phyloP scores from a whole-genome alignment of 73 alveolate genomes.

The Paramecium bursaria region DNA sequence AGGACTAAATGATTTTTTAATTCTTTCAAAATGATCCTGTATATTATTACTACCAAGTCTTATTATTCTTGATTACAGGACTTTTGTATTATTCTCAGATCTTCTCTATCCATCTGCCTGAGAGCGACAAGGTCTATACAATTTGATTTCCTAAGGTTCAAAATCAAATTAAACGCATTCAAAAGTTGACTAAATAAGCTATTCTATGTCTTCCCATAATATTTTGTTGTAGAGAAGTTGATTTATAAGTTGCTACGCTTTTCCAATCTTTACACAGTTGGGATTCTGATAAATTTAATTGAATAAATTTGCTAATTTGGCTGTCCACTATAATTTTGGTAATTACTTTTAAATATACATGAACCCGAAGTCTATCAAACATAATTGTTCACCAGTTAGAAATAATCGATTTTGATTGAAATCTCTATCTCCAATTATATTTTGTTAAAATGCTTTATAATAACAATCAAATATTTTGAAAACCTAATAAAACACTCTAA shows the following conservation, averaged over 20 bases:
- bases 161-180: neutral
- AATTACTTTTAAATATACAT: neutral
- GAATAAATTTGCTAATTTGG: slow-evolving; percentile 21
- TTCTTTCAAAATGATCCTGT: slow-evolving; percentile 26
- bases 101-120: too few species aligned
- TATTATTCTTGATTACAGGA: slow-evolving; percentile 2
- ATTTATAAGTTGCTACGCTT: neutral
- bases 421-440: slow-evolving; percentile 19
- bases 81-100: neutral
- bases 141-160: slow-evolving; percentile 1
- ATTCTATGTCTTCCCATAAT: slow-evolving; percentile 16
- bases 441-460: neutral
- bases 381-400: neutral
- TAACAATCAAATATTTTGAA: slow-evolving; percentile 16
- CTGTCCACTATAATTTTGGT: slow-evolving; percentile 4
- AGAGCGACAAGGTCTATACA: too few species aligned
- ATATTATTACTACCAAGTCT: neutral
- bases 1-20: slow-evolving; percentile 52
- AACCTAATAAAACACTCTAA: slow-evolving; percentile 23
- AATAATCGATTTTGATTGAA: neutral
- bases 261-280: neutral
- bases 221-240: neutral
- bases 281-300: too few species aligned
- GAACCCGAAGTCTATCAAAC: slow-evolving; percentile 48
- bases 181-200: neutral